A percentile compares a stretch with the other conserved stretches of the same genome.
Evolutionary conservation across 257 asterid species (phyloP).

Genomic region (Primulina huaijiensis): DNA sequence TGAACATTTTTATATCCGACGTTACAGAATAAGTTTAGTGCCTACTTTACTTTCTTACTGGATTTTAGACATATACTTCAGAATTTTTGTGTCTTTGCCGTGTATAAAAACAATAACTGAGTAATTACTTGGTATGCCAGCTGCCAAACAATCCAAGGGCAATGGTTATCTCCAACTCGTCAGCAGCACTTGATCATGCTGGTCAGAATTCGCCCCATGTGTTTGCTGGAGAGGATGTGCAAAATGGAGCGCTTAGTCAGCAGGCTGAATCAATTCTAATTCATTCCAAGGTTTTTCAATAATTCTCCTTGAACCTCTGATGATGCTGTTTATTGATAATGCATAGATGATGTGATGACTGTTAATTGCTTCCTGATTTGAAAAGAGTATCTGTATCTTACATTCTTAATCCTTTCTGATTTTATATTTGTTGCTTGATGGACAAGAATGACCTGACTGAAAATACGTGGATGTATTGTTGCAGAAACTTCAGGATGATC

Average conservation of each 20-base stretch:
- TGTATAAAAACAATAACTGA: conserved; percentile 8
- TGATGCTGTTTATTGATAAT: neutral
- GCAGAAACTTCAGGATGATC: conserved; percentile 68
- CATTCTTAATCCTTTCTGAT: conserved; percentile 7
- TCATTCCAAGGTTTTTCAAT: conserved; percentile 47
- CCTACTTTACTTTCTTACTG: conserved; percentile 1
- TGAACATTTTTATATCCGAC: neutral
- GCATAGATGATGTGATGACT: conserved; percentile 11
- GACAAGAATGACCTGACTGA: conserved; percentile 14
- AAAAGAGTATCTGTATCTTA: neutral
- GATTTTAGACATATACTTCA: neutral
- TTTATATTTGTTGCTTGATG: neutral
- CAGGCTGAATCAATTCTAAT: conserved; percentile 22
- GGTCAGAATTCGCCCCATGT: conserved; percentile 29
- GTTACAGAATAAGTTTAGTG: neutral
- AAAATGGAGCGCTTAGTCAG: conserved; percentile 30
- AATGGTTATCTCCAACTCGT: conserved; percentile 27
- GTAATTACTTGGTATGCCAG: conserved; percentile 25
- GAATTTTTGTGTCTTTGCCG: conserved; percentile 6
- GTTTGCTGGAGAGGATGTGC: conserved; percentile 27
- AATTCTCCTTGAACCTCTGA: neutral
- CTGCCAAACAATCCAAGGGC: conserved; percentile 28
- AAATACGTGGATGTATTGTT: conserved; percentile 17
- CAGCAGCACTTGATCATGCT: conserved; percentile 20
- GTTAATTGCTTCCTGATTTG: conserved; percentile 8